A percentile compares a stretch with the other conserved stretches of the same genome.
These are phyloP conservation scores for Chloromonas sp. DNA, from an alignment of 163 green algal genomes.

Conservation along the genomic window DNA sequence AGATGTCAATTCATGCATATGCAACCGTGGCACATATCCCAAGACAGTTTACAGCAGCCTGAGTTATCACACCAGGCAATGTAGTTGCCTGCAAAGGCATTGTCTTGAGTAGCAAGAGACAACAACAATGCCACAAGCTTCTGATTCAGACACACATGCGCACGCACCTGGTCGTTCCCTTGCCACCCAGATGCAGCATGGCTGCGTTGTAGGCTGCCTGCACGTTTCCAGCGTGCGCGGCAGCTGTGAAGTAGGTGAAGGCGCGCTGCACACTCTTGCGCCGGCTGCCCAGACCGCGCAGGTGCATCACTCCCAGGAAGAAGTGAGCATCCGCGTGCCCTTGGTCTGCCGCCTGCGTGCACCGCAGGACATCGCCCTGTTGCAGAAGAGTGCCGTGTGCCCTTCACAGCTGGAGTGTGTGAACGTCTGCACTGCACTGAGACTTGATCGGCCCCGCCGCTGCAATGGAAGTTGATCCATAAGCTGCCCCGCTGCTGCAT, in stretches of 20 bases:
- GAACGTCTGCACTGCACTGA: too few species aligned
- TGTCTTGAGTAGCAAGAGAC: too few species aligned
- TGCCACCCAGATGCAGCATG: slow-evolving; percentile 76
- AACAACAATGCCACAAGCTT: neutral
- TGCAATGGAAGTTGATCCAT: too few species aligned
- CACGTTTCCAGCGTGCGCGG: slow-evolving; percentile 37
- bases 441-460: too few species aligned
- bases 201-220: slow-evolving; percentile 85
- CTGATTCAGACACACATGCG: neutral
- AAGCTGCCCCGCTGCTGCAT: too few species aligned
- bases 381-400: too few species aligned
- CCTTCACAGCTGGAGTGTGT: too few species aligned
- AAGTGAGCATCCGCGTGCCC: slow-evolving; percentile 60
- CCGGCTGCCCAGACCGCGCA: slow-evolving; percentile 40
- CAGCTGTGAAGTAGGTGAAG: slow-evolving; percentile 37
- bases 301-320: slow-evolving; percentile 75
- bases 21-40: neutral
- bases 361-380: too few species aligned
- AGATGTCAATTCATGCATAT: neutral
- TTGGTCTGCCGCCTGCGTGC: slow-evolving; percentile 31
- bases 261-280: slow-evolving; percentile 40
- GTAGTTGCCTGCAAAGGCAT: too few species aligned
- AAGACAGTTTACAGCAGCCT: neutral
- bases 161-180: slow-evolving; percentile 37
- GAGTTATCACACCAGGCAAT: neutral